Evolutionary conservation across 129 eudicot genomes (phyloP), one percentile per base, ranked within the genome.

Genomic region (Chrysanthemum lavandulifolium): DNA sequence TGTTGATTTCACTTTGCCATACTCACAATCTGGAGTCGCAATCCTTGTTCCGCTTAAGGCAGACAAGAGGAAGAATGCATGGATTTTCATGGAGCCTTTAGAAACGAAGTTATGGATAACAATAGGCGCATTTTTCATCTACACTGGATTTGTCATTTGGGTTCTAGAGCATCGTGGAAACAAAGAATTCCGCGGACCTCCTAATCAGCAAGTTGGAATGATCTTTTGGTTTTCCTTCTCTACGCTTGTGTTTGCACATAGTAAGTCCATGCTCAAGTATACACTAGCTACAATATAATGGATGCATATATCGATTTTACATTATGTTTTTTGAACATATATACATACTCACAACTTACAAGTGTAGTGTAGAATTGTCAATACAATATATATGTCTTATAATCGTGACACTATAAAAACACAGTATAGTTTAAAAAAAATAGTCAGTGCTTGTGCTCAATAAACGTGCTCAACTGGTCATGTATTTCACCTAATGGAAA

Each of bases 201-300:
- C 61, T 48, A 13, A 13, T 67, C 79, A 82, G 18, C 89, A 84
- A 76, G 65, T 84, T 6, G 83, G 89, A 43, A 79, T 51, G 56
- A 62, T 74, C 62, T 74, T 87, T 15, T 87, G 92, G 92, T 87
- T 87, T 73, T 74, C 89, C 69, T 84, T 87, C 78, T 84, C 85
- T 27, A 87, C 92, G 73, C 67, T 87, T 78, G 86, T 79, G 36
- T 87, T 84, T 57, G 79, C 92, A 45, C 89, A 87, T 6, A 84
- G 92, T 87, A 87, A 79, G 80, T 27, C 45, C 65, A 33, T 18
- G 11, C 9, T 56, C 7, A 1, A 0, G 3, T 1, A 3, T 57
- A 18, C 31, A 18, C 31, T 18, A 10, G 21, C 62, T 57, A 57
- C 4, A 57, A 57, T 3, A 57, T 6, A 57, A 33, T 5, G 5